Evolutionary conservation across 2,329 filamentous ascomycete species (phyloP), one percentile per base, ranked within the genome.

Genomic region (Hysterium pulicare): DNA sequence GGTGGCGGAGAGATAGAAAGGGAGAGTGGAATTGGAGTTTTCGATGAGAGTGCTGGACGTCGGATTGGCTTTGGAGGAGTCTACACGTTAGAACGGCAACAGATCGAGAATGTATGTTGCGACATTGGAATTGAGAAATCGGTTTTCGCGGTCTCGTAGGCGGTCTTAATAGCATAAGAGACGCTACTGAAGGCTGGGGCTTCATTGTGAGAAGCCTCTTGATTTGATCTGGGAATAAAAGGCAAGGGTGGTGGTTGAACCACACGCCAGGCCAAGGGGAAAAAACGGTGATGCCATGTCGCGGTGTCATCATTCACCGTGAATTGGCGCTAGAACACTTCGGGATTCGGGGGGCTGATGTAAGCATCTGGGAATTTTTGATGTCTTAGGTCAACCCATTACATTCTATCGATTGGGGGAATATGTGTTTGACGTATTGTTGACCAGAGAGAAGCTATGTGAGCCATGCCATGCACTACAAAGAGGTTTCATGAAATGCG

Each of bases 391-490:
- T n/a, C n/a, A n/a, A n/a, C n/a, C n/a, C n/a, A n/a, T n/a, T n/a
- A n/a, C n/a, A n/a, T n/a, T n/a, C n/a, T n/a, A n/a, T n/a, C n/a
- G n/a, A n/a, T n/a, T n/a, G n/a, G n/a, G n/a, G n/a, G 16, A 8
- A 34, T 30, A 28, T 4, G 15, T 19, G 13, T 20, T 36, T 19
- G 33, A 36, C 62, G 54, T 44, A 62, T 61, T 16, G 56, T 47
- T 28, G 64, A 51, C 4, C 84, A 69, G 5, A 62, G 69, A 34
- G 71, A 69, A 0, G 73, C 81, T 0, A 84, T 61, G 68, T 77
- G 83, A 0, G 86, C n/a, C n/a, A n/a, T n/a, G n/a, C n/a, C n/a
- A n/a, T n/a, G n/a, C n/a, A n/a, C n/a, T n/a, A n/a, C n/a, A n/a
- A n/a, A n/a, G n/a, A n/a, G n/a, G n/a, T n/a, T n/a, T n/a, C n/a